A percentile compares a stretch with the other conserved stretches of the same genome.
Evolutionary conservation across 495 filamentous ascomycete species (phyloP).

Genomic region (Penicillium simplicissimum): DNA sequence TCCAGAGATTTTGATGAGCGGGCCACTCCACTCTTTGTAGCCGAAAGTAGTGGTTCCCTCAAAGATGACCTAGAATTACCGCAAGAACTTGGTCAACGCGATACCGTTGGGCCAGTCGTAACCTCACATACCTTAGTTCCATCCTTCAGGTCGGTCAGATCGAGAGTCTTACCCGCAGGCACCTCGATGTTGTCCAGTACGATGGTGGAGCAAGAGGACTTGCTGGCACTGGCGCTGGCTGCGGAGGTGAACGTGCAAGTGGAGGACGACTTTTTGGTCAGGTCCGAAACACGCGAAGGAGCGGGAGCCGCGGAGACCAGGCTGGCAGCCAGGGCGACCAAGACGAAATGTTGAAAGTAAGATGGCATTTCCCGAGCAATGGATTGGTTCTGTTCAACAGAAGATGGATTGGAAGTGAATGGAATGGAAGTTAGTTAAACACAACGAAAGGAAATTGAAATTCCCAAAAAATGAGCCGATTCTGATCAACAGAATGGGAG

Average conservation of each 20-base stretch:
- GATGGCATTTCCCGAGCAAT: background rate
- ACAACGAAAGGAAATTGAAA: background rate
- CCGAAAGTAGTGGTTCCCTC: constrained; percentile 3
- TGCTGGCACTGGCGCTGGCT: background rate
- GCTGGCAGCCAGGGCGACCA: constrained; percentile 1
- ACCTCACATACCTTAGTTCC: background rate
- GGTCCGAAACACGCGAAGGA: constrained; percentile 1
- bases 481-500: constrained; percentile 12
- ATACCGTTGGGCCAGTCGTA: background rate
- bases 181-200: background rate
- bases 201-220: background rate
- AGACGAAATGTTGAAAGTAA: background rate
- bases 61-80: background rate
- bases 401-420: background rate
- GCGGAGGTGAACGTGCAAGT: background rate
- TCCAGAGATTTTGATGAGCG: background rate
- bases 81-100: too few species aligned
- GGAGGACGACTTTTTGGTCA: constrained; percentile 7
- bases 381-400: background rate
- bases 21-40: background rate
- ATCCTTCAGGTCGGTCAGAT: background rate
- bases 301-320: background rate
- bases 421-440: background rate
- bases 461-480: background rate
- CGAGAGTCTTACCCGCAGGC: background rate